Evolutionary conservation across 2,329 filamentous ascomycete species (phyloP), one percentile per base, ranked within the genome.

Genomic region (Cryphonectria japonica): DNA sequence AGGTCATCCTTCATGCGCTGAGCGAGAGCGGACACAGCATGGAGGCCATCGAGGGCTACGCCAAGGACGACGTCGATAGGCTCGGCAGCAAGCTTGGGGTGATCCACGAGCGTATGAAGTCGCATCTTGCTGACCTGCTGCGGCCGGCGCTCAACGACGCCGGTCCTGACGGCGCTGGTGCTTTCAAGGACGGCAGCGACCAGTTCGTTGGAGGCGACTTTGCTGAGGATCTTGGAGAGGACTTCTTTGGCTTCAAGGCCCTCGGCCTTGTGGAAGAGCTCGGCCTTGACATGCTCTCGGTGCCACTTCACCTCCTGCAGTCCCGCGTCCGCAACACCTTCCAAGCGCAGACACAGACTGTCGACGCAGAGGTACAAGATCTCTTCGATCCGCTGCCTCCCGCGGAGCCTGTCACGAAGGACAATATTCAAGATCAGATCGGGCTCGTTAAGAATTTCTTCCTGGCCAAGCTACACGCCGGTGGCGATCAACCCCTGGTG

Each of bases 221-320:
- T 79, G 96, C 96, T 0, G 96, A 98, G 79, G 96, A 99, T 76
- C 92, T 99, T 16, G 95, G 95, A 73, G 96, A 99, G 84, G 96
- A 99, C 82, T 99, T 98, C 87, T 99, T 99, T 78, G 96, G 96
- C 39, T 98, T 99, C 88, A 95, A 94, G 79, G 95, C 97, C 72
- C 88, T 99, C 62, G 96, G 96, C 60, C 87, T 99, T 71, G 94
- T 97, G 77, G 92, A 91, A 76, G 96, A 99, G 79, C 92, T 98
- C 78, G 95, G 95, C 26, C 86, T 96, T 73, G 91, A 95, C 43
- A 92, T 92, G 75, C 88, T 98, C 73, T 95, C 93, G 68, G 96
- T 99, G 50, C 96, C 97, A 34, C 86, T 99, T 71, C 96, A 99
- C 82, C 88, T 99, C 29, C 88, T 99, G 39, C 96, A 98, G 79